A percentile compares a stretch with the other conserved stretches of the same genome.
phyloP scores from a whole-genome alignment of 2,329 filamentous ascomycete species.

The Drechslera avenae region DNA sequence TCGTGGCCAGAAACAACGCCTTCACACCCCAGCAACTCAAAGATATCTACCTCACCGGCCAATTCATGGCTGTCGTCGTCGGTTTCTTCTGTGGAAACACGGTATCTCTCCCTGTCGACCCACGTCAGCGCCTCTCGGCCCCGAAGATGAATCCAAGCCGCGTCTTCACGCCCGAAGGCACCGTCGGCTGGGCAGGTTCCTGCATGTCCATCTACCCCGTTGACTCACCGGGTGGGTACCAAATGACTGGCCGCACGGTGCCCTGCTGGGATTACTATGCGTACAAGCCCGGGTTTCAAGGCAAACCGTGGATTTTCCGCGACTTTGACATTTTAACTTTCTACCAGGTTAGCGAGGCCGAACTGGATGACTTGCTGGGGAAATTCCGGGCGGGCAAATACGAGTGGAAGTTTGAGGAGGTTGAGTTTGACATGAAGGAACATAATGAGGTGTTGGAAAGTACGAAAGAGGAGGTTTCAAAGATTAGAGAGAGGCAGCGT shows the following conservation, averaged over 20 bases:
- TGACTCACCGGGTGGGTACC: constrained; percentile 63
- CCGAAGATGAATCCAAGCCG: constrained; percentile 64
- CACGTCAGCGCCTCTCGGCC: constrained; percentile 58
- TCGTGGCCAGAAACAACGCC: constrained; percentile 61
- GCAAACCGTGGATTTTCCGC: constrained; percentile 60
- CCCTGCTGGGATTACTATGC: constrained; percentile 61
- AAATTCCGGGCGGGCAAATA: constrained; percentile 59
- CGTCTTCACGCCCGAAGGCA: constrained; percentile 62
- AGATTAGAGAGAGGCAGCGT: constrained; percentile 54
- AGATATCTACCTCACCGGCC: constrained; percentile 57
- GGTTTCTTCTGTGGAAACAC: constrained; percentile 63
- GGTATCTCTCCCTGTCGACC: constrained; percentile 59
- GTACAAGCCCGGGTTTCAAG: constrained; percentile 55
- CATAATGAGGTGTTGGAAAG: constrained; percentile 57
- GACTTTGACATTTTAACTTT: constrained; percentile 64
- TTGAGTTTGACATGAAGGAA: constrained; percentile 61
- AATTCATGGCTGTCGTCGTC: constrained; percentile 59
- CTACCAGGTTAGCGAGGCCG: constrained; percentile 58
- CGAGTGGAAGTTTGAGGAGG: constrained; percentile 57
- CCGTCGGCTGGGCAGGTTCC: constrained; percentile 61
- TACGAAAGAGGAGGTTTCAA: constrained; percentile 55
- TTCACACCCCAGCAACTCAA: constrained; percentile 57
- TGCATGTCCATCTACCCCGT: constrained; percentile 63
- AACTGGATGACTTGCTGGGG: constrained; percentile 57
- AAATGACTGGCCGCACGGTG: constrained; percentile 60